Conservation (phyloP, 768 basidiomycete genomes). For the Suillus americanus region DNA sequence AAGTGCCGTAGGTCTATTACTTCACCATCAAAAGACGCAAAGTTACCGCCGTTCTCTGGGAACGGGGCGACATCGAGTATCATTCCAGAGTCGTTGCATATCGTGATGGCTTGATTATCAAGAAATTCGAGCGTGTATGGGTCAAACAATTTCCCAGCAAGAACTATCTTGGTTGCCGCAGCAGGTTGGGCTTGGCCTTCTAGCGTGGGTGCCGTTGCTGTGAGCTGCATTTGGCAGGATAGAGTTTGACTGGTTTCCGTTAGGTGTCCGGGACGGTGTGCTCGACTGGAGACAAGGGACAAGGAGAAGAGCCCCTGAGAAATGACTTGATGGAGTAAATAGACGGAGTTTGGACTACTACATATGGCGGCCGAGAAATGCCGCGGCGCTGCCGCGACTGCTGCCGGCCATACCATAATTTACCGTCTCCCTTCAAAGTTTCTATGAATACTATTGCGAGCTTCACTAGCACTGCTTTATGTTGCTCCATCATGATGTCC, state of each 20-base stretch:
- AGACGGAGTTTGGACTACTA: neutral
- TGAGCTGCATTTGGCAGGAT: neutral
- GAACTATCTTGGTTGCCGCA: constrained; percentile 18
- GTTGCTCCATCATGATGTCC: too few relatives aligned
- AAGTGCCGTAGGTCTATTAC: constrained; percentile 45
- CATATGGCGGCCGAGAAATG: neutral
- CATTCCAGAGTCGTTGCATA: constrained; percentile 46
- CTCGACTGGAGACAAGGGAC: neutral
- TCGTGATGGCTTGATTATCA: constrained; percentile 46
- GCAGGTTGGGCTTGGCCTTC: constrained; percentile 1
- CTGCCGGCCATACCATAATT: neutral
- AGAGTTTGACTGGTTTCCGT: neutral
- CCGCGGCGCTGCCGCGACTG: neutral
- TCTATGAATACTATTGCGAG: neutral
- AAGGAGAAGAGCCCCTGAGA: neutral
- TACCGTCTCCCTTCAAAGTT: neutral
- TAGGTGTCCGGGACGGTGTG: neutral
- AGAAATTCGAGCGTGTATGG: constrained; percentile 40
- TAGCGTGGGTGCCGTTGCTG: neutral
- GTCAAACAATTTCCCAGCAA: constrained; percentile 55
- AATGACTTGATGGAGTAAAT: neutral
- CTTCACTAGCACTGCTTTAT: neutral
- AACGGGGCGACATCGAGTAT: constrained; percentile 41
- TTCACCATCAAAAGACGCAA: constrained; percentile 21
- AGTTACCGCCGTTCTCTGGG: constrained; percentile 7